Percentiles rank a stretch among this genome's conserved stretches.
Evolutionary conservation across 352 stramenopile species (phyloP).

Genomic region (Phytophthora tentaculata): DNA sequence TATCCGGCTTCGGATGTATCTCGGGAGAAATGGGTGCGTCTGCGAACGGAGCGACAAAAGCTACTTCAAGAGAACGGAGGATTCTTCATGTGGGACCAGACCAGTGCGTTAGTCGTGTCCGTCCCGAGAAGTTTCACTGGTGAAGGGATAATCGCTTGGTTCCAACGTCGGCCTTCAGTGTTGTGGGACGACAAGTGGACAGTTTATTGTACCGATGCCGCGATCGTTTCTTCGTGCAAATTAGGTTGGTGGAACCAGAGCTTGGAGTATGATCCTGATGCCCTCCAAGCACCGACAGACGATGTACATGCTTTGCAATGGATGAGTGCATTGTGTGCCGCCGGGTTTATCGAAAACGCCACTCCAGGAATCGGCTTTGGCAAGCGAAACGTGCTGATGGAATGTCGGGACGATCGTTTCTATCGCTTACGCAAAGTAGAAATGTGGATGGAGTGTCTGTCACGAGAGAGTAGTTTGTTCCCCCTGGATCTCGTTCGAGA

Average conservation of each 20-base stretch:
- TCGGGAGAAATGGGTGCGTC: conserved; percentile 61
- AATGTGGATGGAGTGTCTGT: conserved; percentile 45
- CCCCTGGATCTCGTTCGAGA: conserved; percentile 72
- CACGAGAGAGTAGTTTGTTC: conserved; percentile 50
- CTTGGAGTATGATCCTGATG: conserved; percentile 50
- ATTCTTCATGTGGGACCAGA: conserved; percentile 66
- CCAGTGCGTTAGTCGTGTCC: conserved; percentile 39
- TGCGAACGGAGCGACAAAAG: conserved; percentile 49
- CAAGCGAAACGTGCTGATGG: conserved; percentile 51
- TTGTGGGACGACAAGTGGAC: conserved; percentile 65
- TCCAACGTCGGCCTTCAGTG: conserved; percentile 45
- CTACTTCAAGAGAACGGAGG: conserved; percentile 48
- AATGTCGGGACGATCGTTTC: conserved; percentile 51
- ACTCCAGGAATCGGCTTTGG: conserved; percentile 35
- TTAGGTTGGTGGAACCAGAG: conserved; percentile 46
- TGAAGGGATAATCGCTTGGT: conserved; percentile 71
- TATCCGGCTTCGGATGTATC: conserved; percentile 18
- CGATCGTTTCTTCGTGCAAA: conserved; percentile 21
- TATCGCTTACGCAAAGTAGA: conserved; percentile 69
- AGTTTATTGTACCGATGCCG: conserved; percentile 52
- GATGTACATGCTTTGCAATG: conserved; percentile 49
- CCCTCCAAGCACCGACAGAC: conserved; percentile 49
- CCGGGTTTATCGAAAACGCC: conserved; percentile 65
- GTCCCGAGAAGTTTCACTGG: conserved; percentile 63
- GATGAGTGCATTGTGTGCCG: conserved; percentile 64